A percentile compares a stretch with the other conserved stretches of the same genome.
Conservation (phyloP, 495 filamentous ascomycete genomes). For the Glarea lozoyensis region DNA sequence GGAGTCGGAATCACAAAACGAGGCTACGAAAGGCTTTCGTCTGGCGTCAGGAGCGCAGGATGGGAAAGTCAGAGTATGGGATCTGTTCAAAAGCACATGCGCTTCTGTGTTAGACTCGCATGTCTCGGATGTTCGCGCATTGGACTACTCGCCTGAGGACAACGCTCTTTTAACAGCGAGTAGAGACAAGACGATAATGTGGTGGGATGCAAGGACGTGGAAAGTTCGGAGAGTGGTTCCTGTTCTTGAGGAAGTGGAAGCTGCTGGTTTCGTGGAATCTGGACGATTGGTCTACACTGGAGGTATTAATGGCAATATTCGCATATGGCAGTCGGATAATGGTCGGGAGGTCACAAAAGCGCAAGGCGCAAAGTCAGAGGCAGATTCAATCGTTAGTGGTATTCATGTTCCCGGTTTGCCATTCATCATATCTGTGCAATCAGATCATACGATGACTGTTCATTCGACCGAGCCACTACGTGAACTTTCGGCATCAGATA, state of each 20-base stretch:
- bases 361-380: constrained; percentile 47
- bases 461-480: constrained; percentile 43
- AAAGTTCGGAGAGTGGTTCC: constrained; percentile 75
- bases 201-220: constrained; percentile 84
- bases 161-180: constrained; percentile 79
- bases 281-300: constrained; percentile 69
- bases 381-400: constrained; percentile 66
- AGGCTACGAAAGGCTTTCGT: constrained; percentile 49
- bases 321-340: constrained; percentile 70
- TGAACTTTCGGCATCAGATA: constrained; percentile 8
- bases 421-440: constrained; percentile 74
- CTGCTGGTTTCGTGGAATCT: constrained; percentile 65
- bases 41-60: constrained; percentile 90
- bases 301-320: constrained; percentile 72
- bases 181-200: constrained; percentile 85
- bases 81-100: constrained; percentile 73
- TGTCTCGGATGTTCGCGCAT: constrained; percentile 77
- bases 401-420: constrained; percentile 52
- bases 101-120: constrained; percentile 74
- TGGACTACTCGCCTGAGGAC: constrained; percentile 69
- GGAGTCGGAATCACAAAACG: constrained; percentile 31
- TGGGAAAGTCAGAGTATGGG: constrained; percentile 84
- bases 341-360: constrained; percentile 66
- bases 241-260: constrained; percentile 77
- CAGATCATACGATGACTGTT: constrained; percentile 75